These are phyloP conservation scores for Calonectria leucothoes DNA, from an alignment of 2,329 filamentous ascomycete species.

Conservation along the genomic window DNA sequence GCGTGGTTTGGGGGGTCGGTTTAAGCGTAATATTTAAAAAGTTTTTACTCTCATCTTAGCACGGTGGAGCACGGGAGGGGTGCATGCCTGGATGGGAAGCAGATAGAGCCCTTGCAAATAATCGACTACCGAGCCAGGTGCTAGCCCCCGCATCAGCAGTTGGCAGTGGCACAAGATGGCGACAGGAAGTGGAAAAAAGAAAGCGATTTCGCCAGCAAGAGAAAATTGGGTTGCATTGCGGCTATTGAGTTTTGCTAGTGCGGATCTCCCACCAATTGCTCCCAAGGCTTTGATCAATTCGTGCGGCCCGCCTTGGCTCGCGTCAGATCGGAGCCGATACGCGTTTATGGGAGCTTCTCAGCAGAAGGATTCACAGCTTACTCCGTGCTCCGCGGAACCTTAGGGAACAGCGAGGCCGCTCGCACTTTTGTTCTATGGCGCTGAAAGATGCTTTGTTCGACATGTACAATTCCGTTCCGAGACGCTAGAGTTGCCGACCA, in stretches of 20 bases:
- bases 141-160: not conserved
- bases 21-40: slow-evolving; percentile 8
- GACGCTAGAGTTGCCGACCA: not conserved
- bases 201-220: not conserved
- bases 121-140: not conserved
- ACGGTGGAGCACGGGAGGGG: not conserved
- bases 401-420: not conserved
- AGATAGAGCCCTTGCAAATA: not conserved
- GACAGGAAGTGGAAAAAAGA: not conserved
- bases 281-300: not conserved
- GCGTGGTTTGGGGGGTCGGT: not conserved
- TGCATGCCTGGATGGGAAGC: not conserved
- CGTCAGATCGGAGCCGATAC: not conserved
- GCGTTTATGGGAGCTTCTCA: not conserved
- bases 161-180: not conserved
- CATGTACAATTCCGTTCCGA: not conserved
- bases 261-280: not conserved
- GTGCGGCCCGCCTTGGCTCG: not conserved
- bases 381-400: not conserved
- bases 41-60: not conserved
- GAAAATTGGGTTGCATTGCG: not conserved
- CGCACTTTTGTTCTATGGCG: not conserved
- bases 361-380: not conserved
- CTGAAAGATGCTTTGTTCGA: not conserved
- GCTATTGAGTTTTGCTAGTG: not conserved